These are phyloP conservation scores for Globisporangium irregulare DNA, from an alignment of 352 stramenopile genomes.

Conservation along the genomic window DNA sequence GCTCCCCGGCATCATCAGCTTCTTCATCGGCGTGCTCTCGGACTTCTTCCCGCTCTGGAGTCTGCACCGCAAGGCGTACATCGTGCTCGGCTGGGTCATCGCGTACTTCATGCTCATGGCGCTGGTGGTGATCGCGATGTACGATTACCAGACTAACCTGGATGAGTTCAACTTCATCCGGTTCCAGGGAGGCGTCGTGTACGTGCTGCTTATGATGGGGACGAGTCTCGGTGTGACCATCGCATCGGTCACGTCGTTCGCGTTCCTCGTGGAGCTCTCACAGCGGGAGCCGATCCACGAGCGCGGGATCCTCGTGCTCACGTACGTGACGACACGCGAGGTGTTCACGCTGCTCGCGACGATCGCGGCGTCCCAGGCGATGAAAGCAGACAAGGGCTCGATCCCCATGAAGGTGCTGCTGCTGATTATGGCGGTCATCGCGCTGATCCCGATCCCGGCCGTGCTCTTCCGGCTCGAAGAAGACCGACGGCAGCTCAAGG, in stretches of 20 bases:
- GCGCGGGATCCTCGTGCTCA: slow-evolving; percentile 55
- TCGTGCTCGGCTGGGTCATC: slow-evolving; percentile 67
- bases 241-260: slow-evolving; percentile 52
- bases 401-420: slow-evolving; percentile 72
- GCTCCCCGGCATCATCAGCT: slow-evolving; percentile 55
- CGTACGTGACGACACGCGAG: slow-evolving; percentile 65
- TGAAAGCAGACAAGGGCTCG: slow-evolving; percentile 34
- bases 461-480: slow-evolving; percentile 67
- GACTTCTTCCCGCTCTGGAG: slow-evolving; percentile 77
- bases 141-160: slow-evolving; percentile 38
- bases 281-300: slow-evolving; percentile 76
- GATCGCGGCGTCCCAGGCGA: slow-evolving; percentile 36
- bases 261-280: slow-evolving; percentile 74
- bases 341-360: slow-evolving; percentile 38
- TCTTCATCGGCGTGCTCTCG: slow-evolving; percentile 75
- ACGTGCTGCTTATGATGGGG: slow-evolving; percentile 70
- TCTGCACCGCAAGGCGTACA: slow-evolving; percentile 79
- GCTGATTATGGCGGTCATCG: slow-evolving; percentile 62
- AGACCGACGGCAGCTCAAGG: slow-evolving; percentile 69
- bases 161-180: slow-evolving; percentile 39
- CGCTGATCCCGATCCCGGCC: slow-evolving; percentile 58
- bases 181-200: slow-evolving; percentile 60
- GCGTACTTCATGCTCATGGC: slow-evolving; percentile 70
- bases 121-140: slow-evolving; percentile 54
- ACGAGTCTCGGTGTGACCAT: slow-evolving; percentile 61